These are phyloP conservation scores for Macrolepiota albuminosa DNA, from an alignment of 768 basidiomycete species.

Conservation along the genomic window DNA sequence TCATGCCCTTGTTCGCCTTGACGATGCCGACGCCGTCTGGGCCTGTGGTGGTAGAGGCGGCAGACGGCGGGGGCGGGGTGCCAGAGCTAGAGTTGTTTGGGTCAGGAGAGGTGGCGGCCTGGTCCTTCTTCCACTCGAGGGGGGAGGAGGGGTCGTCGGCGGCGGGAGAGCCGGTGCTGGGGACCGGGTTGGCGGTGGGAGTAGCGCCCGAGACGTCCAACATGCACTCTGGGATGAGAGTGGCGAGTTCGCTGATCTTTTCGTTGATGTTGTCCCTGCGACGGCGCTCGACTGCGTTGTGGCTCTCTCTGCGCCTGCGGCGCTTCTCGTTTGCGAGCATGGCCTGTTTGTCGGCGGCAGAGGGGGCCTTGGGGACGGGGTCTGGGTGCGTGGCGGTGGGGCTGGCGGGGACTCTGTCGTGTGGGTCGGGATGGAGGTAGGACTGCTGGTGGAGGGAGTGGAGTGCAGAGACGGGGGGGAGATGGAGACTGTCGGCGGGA, in stretches of 20 bases:
- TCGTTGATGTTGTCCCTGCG: slow-evolving; percentile 93
- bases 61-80: slow-evolving; percentile 1
- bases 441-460: slow-evolving; percentile 13
- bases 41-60: slow-evolving; percentile 2
- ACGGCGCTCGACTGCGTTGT: slow-evolving; percentile 89
- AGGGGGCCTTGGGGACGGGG: slow-evolving; percentile 7
- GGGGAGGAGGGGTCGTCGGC: slow-evolving; percentile 13
- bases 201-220: slow-evolving; percentile 38
- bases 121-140: too few relatives aligned
- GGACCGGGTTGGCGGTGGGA: background rate
- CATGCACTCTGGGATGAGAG: slow-evolving; percentile 83
- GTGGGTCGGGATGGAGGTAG: slow-evolving; percentile 1
- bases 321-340: slow-evolving; percentile 78
- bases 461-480: slow-evolving; percentile 19
- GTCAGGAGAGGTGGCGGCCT: background rate
- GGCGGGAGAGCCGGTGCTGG: slow-evolving; percentile 3
- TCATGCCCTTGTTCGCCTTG: slow-evolving; percentile 96
- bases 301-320: slow-evolving; percentile 73
- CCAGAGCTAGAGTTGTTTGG: slow-evolving; percentile 10
- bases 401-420: background rate
- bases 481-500: slow-evolving; percentile 18
- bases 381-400: background rate
- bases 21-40: slow-evolving; percentile 42
- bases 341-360: slow-evolving; percentile 42
- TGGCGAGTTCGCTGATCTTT: slow-evolving; percentile 86